Percentiles rank a stretch among this genome's conserved stretches.
Conservation (phyloP, 2,329 filamentous ascomycete species). For the Claviceps paspali region DNA sequence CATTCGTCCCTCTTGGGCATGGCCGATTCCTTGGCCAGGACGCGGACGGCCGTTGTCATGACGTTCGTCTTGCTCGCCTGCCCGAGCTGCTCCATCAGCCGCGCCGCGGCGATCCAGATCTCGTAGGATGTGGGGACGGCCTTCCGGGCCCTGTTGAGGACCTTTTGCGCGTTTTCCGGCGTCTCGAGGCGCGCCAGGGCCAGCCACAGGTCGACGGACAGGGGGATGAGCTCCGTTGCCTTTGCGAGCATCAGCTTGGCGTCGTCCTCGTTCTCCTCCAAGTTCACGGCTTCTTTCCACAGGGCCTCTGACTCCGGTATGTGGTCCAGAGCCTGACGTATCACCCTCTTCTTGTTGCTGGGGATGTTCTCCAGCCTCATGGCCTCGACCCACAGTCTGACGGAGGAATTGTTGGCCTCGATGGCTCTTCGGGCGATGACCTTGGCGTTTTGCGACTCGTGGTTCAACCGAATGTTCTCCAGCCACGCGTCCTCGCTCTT, state of each 20-base stretch:
- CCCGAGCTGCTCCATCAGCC: conserved; percentile 77
- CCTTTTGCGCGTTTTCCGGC: conserved; percentile 82
- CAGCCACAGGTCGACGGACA: conserved; percentile 90
- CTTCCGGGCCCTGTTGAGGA: conserved; percentile 89
- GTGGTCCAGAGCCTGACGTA: conserved; percentile 80
- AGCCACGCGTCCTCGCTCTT: conserved; percentile 94
- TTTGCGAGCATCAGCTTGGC: conserved; percentile 82
- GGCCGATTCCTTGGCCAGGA: conserved; percentile 76
- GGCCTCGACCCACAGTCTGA: conserved; percentile 84
- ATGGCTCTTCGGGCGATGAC: conserved; percentile 90
- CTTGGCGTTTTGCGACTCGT: conserved; percentile 78
- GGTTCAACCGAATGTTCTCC: conserved; percentile 82
- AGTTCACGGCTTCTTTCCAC: conserved; percentile 96
- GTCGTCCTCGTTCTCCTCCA: conserved; percentile 81
- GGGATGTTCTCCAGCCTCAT: conserved; percentile 79
- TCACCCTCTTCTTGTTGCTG: conserved; percentile 79
- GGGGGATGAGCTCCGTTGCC: conserved; percentile 85
- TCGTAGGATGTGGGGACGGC: conserved; percentile 86
- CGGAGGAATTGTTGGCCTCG: conserved; percentile 76
- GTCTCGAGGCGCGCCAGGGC: conserved; percentile 80
- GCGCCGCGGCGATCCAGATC: conserved; percentile 90
- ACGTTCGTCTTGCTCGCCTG: conserved; percentile 69
- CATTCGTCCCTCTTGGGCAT: conserved; percentile 97
- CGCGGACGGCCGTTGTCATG: conserved; percentile 86
- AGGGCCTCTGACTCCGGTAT: conserved; percentile 87